A percentile compares a stretch with the other conserved stretches of the same genome.
Conservation (phyloP, 2,329 filamentous ascomycete species). For the Colletotrichum tofieldiae region DNA sequence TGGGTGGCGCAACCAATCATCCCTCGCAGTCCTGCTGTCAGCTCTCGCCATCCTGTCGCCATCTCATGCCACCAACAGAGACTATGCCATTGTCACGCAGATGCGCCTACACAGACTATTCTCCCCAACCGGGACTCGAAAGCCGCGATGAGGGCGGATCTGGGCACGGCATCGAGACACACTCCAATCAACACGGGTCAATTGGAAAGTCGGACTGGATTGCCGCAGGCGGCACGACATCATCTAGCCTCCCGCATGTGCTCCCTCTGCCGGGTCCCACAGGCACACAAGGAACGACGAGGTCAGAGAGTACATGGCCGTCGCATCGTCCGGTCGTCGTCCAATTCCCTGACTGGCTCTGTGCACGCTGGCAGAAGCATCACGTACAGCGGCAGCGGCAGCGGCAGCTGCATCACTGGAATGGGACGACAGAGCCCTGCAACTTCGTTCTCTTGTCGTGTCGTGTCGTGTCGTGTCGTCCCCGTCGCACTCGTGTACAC, state of each 20-base stretch:
- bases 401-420: slow-evolving; percentile 19
- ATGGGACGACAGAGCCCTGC: slow-evolving; percentile 39
- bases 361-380: slow-evolving; percentile 36
- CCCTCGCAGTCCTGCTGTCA: slow-evolving; percentile 25
- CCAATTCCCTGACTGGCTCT: slow-evolving; percentile 30
- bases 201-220: slow-evolving; percentile 32
- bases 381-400: slow-evolving; percentile 29
- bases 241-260: slow-evolving; percentile 26
- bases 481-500: background rate
- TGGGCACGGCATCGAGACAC: slow-evolving; percentile 16
- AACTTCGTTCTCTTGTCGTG: background rate
- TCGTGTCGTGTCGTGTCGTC: background rate
- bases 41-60: slow-evolving; percentile 28
- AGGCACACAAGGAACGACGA: slow-evolving; percentile 24
- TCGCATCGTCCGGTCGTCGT: slow-evolving; percentile 35
- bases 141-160: slow-evolving; percentile 20
- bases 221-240: slow-evolving; percentile 33
- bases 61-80: slow-evolving; percentile 23
- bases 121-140: background rate
- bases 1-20: slow-evolving; percentile 29
- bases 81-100: slow-evolving; percentile 5
- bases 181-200: slow-evolving; percentile 20
- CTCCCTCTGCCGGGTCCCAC: slow-evolving; percentile 31
- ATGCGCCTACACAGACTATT: background rate
- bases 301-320: slow-evolving; percentile 37